Evolutionary conservation across 2,329 filamentous ascomycete species (phyloP).

Genomic region (Huntiella abstrusa): DNA sequence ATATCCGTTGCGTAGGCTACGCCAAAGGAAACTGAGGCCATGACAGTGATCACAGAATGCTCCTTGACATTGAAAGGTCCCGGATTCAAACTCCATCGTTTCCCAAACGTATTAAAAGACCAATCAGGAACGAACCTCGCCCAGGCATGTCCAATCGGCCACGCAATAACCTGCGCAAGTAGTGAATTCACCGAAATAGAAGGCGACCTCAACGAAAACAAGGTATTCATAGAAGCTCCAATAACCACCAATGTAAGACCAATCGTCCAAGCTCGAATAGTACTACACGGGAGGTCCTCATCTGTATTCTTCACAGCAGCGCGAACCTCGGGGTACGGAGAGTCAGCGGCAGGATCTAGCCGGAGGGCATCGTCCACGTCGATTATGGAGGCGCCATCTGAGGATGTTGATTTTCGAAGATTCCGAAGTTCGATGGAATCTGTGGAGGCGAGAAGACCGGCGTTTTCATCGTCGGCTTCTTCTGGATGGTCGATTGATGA

Average conservation of each 20-base stretch:
- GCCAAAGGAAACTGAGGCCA: slow-evolving; percentile 53
- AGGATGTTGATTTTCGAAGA: slow-evolving; percentile 11
- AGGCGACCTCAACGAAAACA: slow-evolving; percentile 43
- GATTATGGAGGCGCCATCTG: background rate
- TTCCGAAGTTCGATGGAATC: slow-evolving; percentile 15
- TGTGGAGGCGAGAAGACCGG: slow-evolving; percentile 32
- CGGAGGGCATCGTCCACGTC: slow-evolving; percentile 13
- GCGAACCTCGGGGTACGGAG: slow-evolving; percentile 47
- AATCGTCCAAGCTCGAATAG: slow-evolving; percentile 45
- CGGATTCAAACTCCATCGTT: slow-evolving; percentile 40
- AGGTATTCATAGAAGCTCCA: slow-evolving; percentile 42
- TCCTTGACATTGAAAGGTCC: slow-evolving; percentile 55
- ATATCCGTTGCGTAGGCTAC: slow-evolving; percentile 58
- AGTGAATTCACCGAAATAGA: slow-evolving; percentile 41
- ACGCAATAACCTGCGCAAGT: slow-evolving; percentile 45
- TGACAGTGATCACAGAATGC: slow-evolving; percentile 48
- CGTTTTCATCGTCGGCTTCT: slow-evolving; percentile 31
- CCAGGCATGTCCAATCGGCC: slow-evolving; percentile 44
- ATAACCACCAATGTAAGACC: slow-evolving; percentile 36
- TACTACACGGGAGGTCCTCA: slow-evolving; percentile 46
- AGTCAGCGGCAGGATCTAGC: slow-evolving; percentile 29
- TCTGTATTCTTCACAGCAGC: slow-evolving; percentile 47
- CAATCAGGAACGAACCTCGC: slow-evolving; percentile 32
- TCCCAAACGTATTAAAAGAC: slow-evolving; percentile 32
- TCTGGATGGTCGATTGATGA: slow-evolving; percentile 1